Evolutionary conservation across 129 eudicot species (phyloP).

Genomic region (Lactuca sativa): DNA sequence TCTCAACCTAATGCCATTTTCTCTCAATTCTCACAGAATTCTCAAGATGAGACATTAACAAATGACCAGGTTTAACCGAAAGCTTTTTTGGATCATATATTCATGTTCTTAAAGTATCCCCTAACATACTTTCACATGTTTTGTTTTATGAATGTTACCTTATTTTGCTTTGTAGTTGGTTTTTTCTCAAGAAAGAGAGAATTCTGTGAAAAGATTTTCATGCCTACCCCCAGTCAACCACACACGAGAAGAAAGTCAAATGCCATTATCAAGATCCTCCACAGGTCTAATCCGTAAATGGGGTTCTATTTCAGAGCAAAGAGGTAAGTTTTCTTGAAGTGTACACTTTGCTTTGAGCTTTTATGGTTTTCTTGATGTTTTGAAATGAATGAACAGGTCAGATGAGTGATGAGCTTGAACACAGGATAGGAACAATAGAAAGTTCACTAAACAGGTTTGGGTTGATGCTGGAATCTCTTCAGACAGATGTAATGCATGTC

Average conservation of each 20-base stretch:
- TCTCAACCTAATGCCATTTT: constrained; percentile 64
- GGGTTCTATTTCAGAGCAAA: constrained; percentile 61
- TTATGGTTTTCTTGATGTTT: constrained; percentile 24
- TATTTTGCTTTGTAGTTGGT: constrained; percentile 40
- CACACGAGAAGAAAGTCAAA: constrained; percentile 79
- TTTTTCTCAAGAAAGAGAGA: constrained; percentile 82
- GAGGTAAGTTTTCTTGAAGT: constrained; percentile 47
- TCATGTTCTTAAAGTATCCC: background rate
- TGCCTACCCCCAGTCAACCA: constrained; percentile 56
- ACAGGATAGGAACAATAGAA: constrained; percentile 72
- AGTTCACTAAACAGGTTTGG: constrained; percentile 78
- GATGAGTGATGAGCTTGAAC: constrained; percentile 69
- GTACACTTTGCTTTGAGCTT: constrained; percentile 18
- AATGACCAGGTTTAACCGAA: constrained; percentile 38
- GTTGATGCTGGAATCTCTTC: constrained; percentile 89
- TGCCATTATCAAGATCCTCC: constrained; percentile 61
- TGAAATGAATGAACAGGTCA: constrained; percentile 61
- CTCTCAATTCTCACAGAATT: constrained; percentile 83
- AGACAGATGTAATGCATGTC: constrained; percentile 79
- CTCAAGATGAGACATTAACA: constrained; percentile 53
- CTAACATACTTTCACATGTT: constrained; percentile 11
- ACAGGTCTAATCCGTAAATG: constrained; percentile 59
- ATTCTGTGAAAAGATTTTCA: constrained; percentile 49
- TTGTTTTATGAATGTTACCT: constrained; percentile 3
- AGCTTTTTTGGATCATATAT: background rate